Evolutionary conservation across 345 rosid genomes (phyloP), one percentile per base, ranked within the genome.

Genomic region (Boechera divaricarpa): DNA sequence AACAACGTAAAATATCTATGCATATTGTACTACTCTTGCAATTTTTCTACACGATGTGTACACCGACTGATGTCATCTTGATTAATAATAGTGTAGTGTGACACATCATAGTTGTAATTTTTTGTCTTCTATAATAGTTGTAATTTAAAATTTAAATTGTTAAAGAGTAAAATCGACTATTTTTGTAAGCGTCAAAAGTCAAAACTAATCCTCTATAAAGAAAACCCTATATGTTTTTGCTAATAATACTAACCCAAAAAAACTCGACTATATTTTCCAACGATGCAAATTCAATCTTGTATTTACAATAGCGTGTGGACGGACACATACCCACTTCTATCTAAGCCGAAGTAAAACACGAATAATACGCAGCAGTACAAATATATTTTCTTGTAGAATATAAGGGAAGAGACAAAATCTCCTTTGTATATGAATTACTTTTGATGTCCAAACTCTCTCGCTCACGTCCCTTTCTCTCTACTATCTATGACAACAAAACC

Each of bases 391-490:
- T 21, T 8, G 70, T 21, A 44, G 58, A 64, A 33, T 55, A 32
- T 44, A 48, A 28, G 2, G 67, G 48, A 62, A 76, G 70, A 69
- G 51, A 76, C 64, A 47, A 62, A 63, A 64, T 54, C 49, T 53
- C 16, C 41, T 53, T 38, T 26, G 71, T 35, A 44, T 33, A 47
- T 33, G 52, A 54, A 36, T 21, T 21, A 21, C 60, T 70, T 63
- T 63, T 55, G 42, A 63, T 70, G 65, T 44, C 56, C 9, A 70
- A 45, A 45, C 66, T 63, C 76, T 70, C 66, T 77, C 52, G 26
- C 75, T 77, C 76, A 63, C 52, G 72, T 77, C 76, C 61, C 65
- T 74, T 47, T 71, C 76, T 47, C 71, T 47, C 81, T 16, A 54
- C 66, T 28, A 67, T 64, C 26, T 5, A 56, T 26, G 51, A 57